Conservation (phyloP, 192 early-diverging fungal species). For the Backusella tuberculispora region DNA sequence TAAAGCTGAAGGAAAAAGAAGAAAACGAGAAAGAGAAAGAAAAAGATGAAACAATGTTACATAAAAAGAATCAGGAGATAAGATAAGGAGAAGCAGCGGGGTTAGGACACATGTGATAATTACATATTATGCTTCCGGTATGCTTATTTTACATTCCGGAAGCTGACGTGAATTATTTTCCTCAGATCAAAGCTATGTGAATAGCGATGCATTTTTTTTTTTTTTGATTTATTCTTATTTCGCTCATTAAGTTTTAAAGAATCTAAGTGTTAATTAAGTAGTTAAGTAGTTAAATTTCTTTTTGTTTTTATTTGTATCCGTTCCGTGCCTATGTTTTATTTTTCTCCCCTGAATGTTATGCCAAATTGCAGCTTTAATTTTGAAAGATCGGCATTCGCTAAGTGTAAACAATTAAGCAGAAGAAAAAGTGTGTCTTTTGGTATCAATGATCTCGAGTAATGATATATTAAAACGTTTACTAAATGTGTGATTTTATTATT, state of each 20-base stretch:
- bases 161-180: background rate
- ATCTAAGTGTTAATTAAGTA: background rate
- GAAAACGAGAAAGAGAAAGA: background rate
- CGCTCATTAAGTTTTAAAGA: background rate
- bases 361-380: too few species aligned
- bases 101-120: slow-evolving; percentile 12
- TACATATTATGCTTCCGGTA: slow-evolving; percentile 9
- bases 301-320: too few species aligned
- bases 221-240: background rate
- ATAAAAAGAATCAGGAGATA: slow-evolving; percentile 13
- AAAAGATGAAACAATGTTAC: slow-evolving; percentile 1
- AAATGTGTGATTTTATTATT: too few species aligned
- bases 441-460: too few species aligned
- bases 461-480: too few species aligned
- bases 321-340: too few species aligned
- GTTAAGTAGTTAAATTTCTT: background rate
- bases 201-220: background rate
- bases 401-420: too few species aligned
- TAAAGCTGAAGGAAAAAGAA: background rate
- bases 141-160: background rate
- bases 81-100: background rate
- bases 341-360: too few species aligned
- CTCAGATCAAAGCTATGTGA: background rate
- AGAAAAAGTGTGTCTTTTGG: too few species aligned
- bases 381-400: too few species aligned